These are phyloP conservation scores for Mortierella hygrophila DNA, from an alignment of 192 early-diverging fungal genomes.

Conservation along the genomic window DNA sequence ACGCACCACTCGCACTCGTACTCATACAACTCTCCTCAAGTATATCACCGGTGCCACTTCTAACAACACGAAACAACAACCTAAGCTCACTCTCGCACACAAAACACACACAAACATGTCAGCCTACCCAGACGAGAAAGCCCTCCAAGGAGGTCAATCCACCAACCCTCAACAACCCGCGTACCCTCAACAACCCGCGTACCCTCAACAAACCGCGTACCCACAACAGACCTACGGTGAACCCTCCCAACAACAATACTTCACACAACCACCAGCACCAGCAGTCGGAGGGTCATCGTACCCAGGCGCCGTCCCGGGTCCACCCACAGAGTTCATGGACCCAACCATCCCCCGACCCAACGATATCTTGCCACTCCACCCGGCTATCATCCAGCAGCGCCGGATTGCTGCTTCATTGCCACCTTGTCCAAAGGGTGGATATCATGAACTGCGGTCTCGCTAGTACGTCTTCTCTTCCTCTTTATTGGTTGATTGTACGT, in stretches of 20 bases:
- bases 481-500: background rate
- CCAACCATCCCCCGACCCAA: conserved; percentile 43
- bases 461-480: conserved; percentile 24
- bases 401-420: conserved; percentile 42
- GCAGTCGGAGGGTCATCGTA: conserved; percentile 8
- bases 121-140: conserved; percentile 6
- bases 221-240: background rate
- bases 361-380: conserved; percentile 48
- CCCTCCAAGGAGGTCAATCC: background rate
- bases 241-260: background rate
- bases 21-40: background rate
- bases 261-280: background rate
- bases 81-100: too few species aligned
- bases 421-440: conserved; percentile 47
- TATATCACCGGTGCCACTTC: background rate
- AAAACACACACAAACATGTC: background rate
- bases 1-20: background rate
- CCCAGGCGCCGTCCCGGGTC: conserved; percentile 20
- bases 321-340: conserved; percentile 28
- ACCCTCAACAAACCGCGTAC: background rate
- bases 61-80: background rate
- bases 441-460: conserved; percentile 35
- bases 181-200: background rate
- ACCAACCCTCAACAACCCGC: background rate
- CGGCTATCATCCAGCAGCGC: conserved; percentile 49